Percentiles rank a stretch among this genome's conserved stretches.
phyloP scores from a whole-genome alignment of 208 protist species.

The Vickermania spadyakhi region DNA sequence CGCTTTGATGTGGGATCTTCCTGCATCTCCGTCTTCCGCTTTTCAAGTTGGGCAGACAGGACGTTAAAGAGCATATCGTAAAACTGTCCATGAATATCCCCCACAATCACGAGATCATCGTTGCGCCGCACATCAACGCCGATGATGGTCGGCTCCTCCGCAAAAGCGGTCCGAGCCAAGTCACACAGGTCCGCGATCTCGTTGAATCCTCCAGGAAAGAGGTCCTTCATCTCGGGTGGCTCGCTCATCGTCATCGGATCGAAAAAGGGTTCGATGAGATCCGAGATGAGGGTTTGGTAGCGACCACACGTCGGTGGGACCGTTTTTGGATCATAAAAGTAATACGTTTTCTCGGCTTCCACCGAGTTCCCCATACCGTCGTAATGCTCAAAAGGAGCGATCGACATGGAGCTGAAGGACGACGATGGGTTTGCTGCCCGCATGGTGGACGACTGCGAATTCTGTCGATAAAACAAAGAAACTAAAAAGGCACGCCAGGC shows the following conservation, averaged over 20 bases:
- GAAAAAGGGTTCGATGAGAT: conserved; percentile 44
- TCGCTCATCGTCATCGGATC: conserved; percentile 17
- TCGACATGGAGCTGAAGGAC: not conserved
- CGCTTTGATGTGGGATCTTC: not conserved
- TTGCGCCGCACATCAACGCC: conserved; percentile 26
- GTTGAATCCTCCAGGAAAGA: conserved; percentile 32
- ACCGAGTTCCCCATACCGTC: not conserved
- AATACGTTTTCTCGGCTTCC: conserved; percentile 15
- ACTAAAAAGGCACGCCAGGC: no score
- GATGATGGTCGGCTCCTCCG: conserved; percentile 37
- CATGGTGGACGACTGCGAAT: not conserved
- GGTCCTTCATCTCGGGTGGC: conserved; percentile 42
- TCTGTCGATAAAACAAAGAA: not conserved
- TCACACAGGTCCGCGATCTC: conserved; percentile 45
- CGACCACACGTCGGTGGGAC: conserved; percentile 28
- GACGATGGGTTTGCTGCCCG: not conserved
- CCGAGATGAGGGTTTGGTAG: conserved; percentile 54
- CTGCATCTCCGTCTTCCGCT: conserved; percentile 3
- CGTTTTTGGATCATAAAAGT: conserved; percentile 45
- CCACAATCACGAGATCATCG: conserved; percentile 66
- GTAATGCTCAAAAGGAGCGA: not conserved
- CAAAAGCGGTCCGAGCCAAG: conserved; percentile 29
- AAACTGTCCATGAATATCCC: conserved; percentile 86
- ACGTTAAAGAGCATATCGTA: conserved; percentile 62
- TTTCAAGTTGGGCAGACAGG: conserved; percentile 41